Conservation (phyloP, 495 filamentous ascomycete species). For the Annulohypoxylon bovei region DNA sequence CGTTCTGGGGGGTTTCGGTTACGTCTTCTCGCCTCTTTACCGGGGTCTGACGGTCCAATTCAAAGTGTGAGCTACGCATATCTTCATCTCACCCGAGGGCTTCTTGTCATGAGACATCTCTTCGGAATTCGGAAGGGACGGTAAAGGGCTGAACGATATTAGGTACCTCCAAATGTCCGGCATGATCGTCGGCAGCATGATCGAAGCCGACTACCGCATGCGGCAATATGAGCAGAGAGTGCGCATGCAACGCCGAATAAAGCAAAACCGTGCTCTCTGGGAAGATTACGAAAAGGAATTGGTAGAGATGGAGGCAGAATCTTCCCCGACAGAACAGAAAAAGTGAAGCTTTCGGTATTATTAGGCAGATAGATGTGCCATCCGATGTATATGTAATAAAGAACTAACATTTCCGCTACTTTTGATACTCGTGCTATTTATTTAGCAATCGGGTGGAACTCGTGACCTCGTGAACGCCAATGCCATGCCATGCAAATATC, state of each 20-base stretch:
- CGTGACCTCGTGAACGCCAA: constrained; percentile 36
- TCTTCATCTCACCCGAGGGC: not conserved
- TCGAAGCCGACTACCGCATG: constrained; percentile 82
- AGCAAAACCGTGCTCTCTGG: constrained; percentile 71
- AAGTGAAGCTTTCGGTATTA: constrained; percentile 28
- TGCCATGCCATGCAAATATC: constrained; percentile 40
- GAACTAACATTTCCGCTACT: constrained; percentile 9
- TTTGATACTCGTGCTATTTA: constrained; percentile 12
- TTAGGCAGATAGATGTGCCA: constrained; percentile 6
- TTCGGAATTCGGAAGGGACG: not conserved
- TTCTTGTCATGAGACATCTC: not conserved
- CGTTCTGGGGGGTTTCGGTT: constrained; percentile 64
- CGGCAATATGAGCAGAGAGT: constrained; percentile 71
- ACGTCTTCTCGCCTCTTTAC: constrained; percentile 75
- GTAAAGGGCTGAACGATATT: constrained; percentile 2
- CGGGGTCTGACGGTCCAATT: constrained; percentile 87
- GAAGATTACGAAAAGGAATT: constrained; percentile 47
- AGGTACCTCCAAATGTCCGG: constrained; percentile 86
- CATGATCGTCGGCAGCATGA: constrained; percentile 85
- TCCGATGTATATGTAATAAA: constrained; percentile 14
- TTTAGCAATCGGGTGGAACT: constrained; percentile 8
- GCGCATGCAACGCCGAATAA: constrained; percentile 70
- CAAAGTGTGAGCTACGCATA: constrained; percentile 72
- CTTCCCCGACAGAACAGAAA: not conserved
- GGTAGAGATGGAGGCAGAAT: constrained; percentile 37